Base-by-base conservation (phyloP, 345 rosid genomes). In the Conringia planisiliqua region DNA sequence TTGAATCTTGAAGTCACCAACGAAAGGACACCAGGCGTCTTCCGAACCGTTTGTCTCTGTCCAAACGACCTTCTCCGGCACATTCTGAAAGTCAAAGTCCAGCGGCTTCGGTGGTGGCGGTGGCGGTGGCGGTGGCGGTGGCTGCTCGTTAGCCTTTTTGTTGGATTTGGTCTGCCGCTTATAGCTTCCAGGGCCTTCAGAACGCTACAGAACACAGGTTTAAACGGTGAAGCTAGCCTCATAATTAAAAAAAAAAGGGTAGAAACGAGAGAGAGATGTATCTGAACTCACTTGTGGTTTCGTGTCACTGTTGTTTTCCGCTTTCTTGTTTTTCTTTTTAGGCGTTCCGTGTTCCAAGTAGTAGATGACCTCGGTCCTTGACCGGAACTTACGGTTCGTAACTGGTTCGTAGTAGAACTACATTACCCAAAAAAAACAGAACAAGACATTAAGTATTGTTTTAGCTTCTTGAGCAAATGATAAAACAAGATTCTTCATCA, bases 1-100 rank as follows among this genome's bases (percentile, higher is more conserved):
- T 9, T 82, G 75, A 54, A 88, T 86, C 82, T 67, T 76, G 33
- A 66, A 52, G 27, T 78, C 80, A 11, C 76, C 83, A 48, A 80
- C 43, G 43, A 17, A 84, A 38, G 90, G 90, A 51, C 71, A 80
- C 96, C 97, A 91, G 1, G 76, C 83, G 13, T 58, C 65, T 12
- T 44, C 67, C 7, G 70, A 62, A 27, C 70, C 79, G 44, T 81
- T 73, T 11, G 76, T 56, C 46, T 82, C 81, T 0, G 74, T 78
- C 97, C 97, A 91, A 68, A 42, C 76, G 1, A 87, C 79, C 71
- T 77, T 71, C 42, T 80, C 87, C 0, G 96, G 96, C 18, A 81
- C 83, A 52, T 82, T 77, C 9, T 16, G 10, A 65, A 74, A 82
- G 80, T 89, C 93, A 60, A 89, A 89, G 16, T 72, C 70, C 51